Percentiles rank a stretch among this genome's conserved stretches.
phyloP scores from a whole-genome alignment of 306 rosid species.

The Rubus idaeus region DNA sequence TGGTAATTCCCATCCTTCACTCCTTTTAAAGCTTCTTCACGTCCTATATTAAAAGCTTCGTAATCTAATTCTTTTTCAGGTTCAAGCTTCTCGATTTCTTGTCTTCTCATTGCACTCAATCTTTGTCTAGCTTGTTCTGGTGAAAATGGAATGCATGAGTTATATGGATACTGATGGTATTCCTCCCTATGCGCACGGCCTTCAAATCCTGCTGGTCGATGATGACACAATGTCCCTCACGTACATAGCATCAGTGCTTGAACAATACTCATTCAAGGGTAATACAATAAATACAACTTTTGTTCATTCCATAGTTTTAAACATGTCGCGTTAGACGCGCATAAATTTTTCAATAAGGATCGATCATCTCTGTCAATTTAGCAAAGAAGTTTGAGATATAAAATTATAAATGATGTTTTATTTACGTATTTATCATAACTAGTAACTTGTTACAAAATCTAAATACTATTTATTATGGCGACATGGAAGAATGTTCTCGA shows the following conservation, averaged over 20 bases:
- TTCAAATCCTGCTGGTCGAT: conserved; percentile 43
- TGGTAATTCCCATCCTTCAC: not conserved
- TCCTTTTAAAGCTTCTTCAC: not conserved
- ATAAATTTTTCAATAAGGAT: not conserved
- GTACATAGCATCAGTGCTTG: conserved; percentile 35
- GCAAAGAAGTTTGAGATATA: too few relatives aligned
- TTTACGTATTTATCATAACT: not conserved
- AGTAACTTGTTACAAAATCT: too few relatives aligned
- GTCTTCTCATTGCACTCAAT: not conserved
- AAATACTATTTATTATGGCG: too few relatives aligned
- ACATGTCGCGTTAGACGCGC: not conserved
- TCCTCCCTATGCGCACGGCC: conserved; percentile 45
- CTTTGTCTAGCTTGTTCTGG: not conserved
- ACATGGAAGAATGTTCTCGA: too few relatives aligned
- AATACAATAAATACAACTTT: not conserved
- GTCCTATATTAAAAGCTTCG: not conserved
- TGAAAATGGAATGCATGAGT: conserved; percentile 15
- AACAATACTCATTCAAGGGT: conserved; percentile 48
- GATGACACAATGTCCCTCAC: conserved; percentile 29
- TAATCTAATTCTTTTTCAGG: not conserved
- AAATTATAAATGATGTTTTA: too few relatives aligned
- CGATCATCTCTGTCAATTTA: too few relatives aligned
- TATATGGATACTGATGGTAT: not conserved
- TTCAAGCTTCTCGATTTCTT: not conserved
- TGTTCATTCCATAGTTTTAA: not conserved